phyloP scores from a whole-genome alignment of 2,329 filamentous ascomycete genomes.

The Colletotrichum navitas region DNA sequence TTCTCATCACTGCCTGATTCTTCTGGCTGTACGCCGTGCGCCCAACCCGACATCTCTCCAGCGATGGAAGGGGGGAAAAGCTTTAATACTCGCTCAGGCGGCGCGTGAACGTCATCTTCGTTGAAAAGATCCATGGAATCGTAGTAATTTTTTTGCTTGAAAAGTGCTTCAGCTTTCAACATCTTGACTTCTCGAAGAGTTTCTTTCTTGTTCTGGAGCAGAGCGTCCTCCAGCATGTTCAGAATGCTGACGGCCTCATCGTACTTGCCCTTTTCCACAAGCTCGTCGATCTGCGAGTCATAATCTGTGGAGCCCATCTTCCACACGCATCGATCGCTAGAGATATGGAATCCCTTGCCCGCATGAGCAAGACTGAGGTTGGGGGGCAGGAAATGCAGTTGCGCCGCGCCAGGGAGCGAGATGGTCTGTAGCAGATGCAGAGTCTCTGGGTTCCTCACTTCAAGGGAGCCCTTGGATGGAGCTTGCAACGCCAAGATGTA shows the following conservation, averaged over 20 bases:
- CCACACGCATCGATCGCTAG: constrained; percentile 93
- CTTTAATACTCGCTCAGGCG: constrained; percentile 87
- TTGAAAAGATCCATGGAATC: constrained; percentile 91
- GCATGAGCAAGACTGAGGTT: constrained; percentile 95
- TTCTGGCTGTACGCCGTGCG: constrained; percentile 57
- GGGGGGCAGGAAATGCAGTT: constrained; percentile 91
- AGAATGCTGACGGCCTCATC: constrained; percentile 95
- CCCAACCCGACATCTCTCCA: constrained; percentile 78
- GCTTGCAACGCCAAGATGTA: constrained; percentile 91
- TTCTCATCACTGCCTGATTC: constrained; percentile 56
- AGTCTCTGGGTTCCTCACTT: constrained; percentile 93
- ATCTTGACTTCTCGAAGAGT: constrained; percentile 89
- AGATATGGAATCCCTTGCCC: constrained; percentile 94
- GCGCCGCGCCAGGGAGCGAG: constrained; percentile 81
- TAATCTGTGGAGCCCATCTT: constrained; percentile 95
- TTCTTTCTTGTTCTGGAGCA: constrained; percentile 84
- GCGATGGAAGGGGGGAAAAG: constrained; percentile 88
- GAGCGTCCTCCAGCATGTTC: constrained; percentile 90
- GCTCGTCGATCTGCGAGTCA: constrained; percentile 86
- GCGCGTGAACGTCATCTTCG: constrained; percentile 85
- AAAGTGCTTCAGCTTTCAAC: constrained; percentile 88
- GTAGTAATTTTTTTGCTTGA: constrained; percentile 84
- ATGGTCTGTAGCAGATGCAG: constrained; percentile 91
- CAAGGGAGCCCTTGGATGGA: constrained; percentile 84
- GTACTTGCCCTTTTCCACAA: constrained; percentile 79